A percentile compares a stretch with the other conserved stretches of the same genome.
Conservation (phyloP, 176 grass and related monocot species). For the Miscanthus lutarioriparius region DNA sequence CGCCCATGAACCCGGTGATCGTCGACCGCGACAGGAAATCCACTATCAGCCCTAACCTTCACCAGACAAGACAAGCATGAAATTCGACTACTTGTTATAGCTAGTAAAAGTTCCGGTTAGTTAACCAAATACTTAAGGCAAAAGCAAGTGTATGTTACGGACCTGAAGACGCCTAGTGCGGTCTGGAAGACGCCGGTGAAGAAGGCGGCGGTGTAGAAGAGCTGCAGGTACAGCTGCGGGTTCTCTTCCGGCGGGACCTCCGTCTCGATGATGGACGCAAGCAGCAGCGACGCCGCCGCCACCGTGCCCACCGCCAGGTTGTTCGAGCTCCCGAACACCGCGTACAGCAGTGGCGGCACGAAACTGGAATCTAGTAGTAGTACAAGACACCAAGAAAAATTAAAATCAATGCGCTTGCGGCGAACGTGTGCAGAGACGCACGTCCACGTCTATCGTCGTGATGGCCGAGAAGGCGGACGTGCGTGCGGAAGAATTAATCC, state of each 20-base stretch:
- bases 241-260: slow-evolving; percentile 45
- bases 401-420: neutral
- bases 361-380: slow-evolving; percentile 76
- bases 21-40: slow-evolving; percentile 93
- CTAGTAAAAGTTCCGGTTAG: neutral
- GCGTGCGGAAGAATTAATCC: too few relatives aligned
- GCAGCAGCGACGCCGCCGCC: slow-evolving; percentile 83
- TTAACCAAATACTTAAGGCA: neutral
- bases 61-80: neutral
- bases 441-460: too few relatives aligned
- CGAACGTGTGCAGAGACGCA: neutral
- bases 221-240: slow-evolving; percentile 59
- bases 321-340: slow-evolving; percentile 87
- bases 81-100: neutral
- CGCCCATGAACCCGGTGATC: slow-evolving; percentile 96
- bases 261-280: slow-evolving; percentile 65
- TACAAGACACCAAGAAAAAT: too few relatives aligned
- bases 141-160: neutral
- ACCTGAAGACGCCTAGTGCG: slow-evolving; percentile 76
- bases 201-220: slow-evolving; percentile 92
- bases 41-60: slow-evolving; percentile 83
- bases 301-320: slow-evolving; percentile 92
- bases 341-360: slow-evolving; percentile 88
- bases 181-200: slow-evolving; percentile 89
- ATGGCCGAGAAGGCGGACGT: too few relatives aligned